Conservation (phyloP, 257 asterid species). For the Solanum chilense region DNA sequence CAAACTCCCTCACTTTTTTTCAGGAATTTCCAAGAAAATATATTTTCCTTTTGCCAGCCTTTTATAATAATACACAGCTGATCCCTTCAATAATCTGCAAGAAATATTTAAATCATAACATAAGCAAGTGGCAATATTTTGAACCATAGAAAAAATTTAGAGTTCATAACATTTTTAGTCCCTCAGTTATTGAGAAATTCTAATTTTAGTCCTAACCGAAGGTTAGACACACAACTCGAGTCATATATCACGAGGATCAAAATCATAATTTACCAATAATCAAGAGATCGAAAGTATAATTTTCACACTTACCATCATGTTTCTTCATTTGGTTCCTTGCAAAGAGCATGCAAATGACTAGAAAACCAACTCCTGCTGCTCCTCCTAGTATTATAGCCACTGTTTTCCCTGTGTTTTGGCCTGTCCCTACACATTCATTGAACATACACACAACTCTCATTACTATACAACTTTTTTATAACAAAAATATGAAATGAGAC, state of each 20-base stretch:
- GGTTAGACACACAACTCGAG: neutral
- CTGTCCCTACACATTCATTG: constrained; percentile 50
- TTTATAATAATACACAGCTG: constrained; percentile 1
- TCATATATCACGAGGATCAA: neutral
- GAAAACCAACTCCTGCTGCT: constrained; percentile 95
- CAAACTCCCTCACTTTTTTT: neutral
- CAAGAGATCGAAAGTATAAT: neutral
- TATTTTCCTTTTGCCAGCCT: neutral
- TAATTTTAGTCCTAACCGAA: neutral
- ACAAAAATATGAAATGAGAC: constrained; percentile 6
- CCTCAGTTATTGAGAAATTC: neutral
- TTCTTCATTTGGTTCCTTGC: constrained; percentile 68
- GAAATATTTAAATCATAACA: neutral
- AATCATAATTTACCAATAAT: neutral
- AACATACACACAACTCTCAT: constrained; percentile 17
- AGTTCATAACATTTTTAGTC: neutral
- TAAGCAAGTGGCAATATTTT: neutral
- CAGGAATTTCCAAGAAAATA: neutral
- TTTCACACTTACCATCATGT: constrained; percentile 59
- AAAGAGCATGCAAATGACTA: constrained; percentile 73
- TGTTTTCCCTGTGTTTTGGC: constrained; percentile 76
- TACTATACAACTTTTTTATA: neutral
- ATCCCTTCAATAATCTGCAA: constrained; percentile 39
- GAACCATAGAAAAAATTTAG: neutral
- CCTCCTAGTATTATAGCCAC: constrained; percentile 98